A percentile compares a stretch with the other conserved stretches of the same genome.
Conservation (phyloP, 495 filamentous ascomycete genomes). For the Penicillium alfredii region DNA sequence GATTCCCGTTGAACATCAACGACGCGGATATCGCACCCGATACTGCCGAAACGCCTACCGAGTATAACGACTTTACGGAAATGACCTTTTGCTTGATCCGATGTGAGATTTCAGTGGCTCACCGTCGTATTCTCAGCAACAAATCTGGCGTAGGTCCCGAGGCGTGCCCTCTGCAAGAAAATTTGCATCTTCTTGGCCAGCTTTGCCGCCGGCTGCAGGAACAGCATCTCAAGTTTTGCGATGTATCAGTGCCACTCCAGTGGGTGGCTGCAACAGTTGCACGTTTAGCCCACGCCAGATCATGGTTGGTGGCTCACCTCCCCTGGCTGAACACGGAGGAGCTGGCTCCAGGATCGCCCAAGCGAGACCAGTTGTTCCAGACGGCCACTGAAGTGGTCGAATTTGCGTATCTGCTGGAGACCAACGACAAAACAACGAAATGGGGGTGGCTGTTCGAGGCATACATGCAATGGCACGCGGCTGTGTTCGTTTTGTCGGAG, state of each 20-base stretch:
- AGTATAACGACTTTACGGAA: constrained; percentile 58
- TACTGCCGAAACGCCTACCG: constrained; percentile 50
- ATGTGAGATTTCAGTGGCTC: constrained; percentile 40
- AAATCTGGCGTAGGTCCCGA: background rate
- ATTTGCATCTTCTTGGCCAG: constrained; percentile 49
- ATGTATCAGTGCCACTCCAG: constrained; percentile 55
- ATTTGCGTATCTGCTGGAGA: constrained; percentile 57
- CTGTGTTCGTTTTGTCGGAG: constrained; percentile 57
- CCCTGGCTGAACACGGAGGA: constrained; percentile 48
- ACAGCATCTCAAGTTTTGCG: constrained; percentile 46
- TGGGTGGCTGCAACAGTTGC: constrained; percentile 68
- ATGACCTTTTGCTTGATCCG: constrained; percentile 73
- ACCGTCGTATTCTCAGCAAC: constrained; percentile 19
- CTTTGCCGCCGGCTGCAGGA: constrained; percentile 53
- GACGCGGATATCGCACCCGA: constrained; percentile 61
- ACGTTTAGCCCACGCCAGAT: constrained; percentile 60
- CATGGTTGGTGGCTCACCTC: constrained; percentile 55
- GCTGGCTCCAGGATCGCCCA: constrained; percentile 31
- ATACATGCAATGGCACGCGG: constrained; percentile 77
- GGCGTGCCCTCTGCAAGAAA: constrained; percentile 49
- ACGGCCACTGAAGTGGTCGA: constrained; percentile 73
- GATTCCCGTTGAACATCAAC: constrained; percentile 64
- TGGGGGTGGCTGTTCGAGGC: constrained; percentile 81
- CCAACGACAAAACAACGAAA: constrained; percentile 52
- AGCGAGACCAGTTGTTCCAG: constrained; percentile 67